Base-by-base conservation (phyloP, 1,284 basidiomycete species). In the Microbotryum intermedium region DNA sequence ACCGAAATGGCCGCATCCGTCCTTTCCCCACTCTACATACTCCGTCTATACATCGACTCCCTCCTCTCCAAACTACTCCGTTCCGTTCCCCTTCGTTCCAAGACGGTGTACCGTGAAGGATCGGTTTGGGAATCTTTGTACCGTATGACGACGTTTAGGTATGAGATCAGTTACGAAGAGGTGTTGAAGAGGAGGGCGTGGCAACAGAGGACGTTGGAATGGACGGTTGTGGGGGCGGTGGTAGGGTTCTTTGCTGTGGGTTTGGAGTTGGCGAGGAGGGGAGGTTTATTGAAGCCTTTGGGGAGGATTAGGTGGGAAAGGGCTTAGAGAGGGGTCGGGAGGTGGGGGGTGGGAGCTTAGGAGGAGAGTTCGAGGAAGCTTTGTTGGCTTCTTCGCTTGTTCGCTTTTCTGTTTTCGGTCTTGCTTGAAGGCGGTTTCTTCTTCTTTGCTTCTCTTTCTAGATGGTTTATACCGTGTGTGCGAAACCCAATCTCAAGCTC, bases 141-240 rank as follows among this genome's bases (percentile, higher is more conserved):
- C 75, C 88, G 88, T 39, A 94, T 97, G 91, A 88, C 95, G 66
- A 97, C 94, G 44, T 98, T 98, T 78, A 82, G 91, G 45, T 89
- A 90, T 49, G 93, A 97, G 74, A 83, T 97, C 66, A 86, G 85
- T 71, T 97, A 97, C 74, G 84, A 85, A 61, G 82, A 81, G 44
- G 88, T 83, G 48, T 80, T 80, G 71, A 79, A 76, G 68, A 84
- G 82, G 72, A 83, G 83, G 56, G 76, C 74, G 65, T 76, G 78
- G 69, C 90, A 92, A 75, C 44, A 50, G 2, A 45, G 53, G 10
- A 57, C 62, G 20, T 29, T 67, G n/a, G 57, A 61, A 30, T 20
- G 54, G 6, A 50, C 4, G 7, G 55, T 49, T 10, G 34, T 21
- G 6, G 46, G 43, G 3, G 52, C 26, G 9, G 9, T 43, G 7